Evolutionary conservation across 345 rosid genomes (phyloP).

Genomic region (Rhodamnia argentea): DNA sequence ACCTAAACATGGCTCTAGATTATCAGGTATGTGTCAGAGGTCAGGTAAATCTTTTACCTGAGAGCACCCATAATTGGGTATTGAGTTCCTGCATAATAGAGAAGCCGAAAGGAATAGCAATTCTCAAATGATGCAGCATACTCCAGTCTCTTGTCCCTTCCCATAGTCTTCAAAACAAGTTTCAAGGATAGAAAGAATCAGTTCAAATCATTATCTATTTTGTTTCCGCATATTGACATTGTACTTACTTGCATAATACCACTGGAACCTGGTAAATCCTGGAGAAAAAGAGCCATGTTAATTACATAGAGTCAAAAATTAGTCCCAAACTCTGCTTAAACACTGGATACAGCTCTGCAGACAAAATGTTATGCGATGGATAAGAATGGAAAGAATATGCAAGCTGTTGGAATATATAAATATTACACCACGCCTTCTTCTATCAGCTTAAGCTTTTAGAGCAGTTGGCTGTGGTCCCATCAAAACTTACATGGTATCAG

Average conservation of each 20-base stretch:
- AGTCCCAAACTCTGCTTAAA: neutral
- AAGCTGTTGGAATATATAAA: too few relatives aligned
- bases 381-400: neutral
- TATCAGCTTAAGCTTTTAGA: too few relatives aligned
- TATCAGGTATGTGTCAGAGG: neutral
- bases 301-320: neutral
- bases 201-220: neutral
- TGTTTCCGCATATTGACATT: neutral
- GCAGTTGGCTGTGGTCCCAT: too few relatives aligned
- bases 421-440: too few relatives aligned
- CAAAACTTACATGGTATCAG: too few relatives aligned
- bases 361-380: neutral
- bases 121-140: slow-evolving; percentile 82
- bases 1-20: neutral
- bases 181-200: neutral
- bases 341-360: neutral
- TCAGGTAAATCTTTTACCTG: slow-evolving; percentile 29
- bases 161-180: slow-evolving; percentile 56
- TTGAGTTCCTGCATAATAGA: slow-evolving; percentile 83
- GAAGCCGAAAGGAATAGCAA: slow-evolving; percentile 84
- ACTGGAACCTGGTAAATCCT: slow-evolving; percentile 88
- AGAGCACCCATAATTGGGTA: slow-evolving; percentile 98
- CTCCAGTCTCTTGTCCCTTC: slow-evolving; percentile 77
- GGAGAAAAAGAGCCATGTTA: slow-evolving; percentile 6
- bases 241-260: slow-evolving; percentile 93